phyloP scores from a whole-genome alignment of 1,284 basidiomycete genomes.

The Porogramme epimiltina region DNA sequence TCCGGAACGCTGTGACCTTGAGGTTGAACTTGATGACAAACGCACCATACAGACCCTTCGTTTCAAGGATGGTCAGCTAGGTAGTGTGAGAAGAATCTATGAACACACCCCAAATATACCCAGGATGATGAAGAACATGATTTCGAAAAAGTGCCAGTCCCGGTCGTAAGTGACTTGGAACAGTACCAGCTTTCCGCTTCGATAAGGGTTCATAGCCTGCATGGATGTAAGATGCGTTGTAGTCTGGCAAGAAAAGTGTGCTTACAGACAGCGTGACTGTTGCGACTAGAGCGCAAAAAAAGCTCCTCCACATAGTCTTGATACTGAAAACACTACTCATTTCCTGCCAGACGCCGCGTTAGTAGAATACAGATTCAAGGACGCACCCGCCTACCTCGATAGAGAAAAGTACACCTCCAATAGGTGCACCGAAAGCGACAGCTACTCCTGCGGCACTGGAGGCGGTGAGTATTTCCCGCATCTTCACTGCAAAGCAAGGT shows the following conservation, averaged over 20 bases:
- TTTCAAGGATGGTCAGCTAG: not conserved
- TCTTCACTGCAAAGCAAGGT: conserved; percentile 69
- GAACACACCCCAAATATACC: conserved; percentile 89
- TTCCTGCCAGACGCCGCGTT: conserved; percentile 60
- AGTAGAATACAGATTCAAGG: not conserved
- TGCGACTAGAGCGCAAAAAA: conserved; percentile 95
- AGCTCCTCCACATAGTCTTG: conserved; percentile 98
- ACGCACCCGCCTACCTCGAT: conserved; percentile 69
- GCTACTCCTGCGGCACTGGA: conserved; percentile 97
- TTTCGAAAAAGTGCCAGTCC: conserved; percentile 99
- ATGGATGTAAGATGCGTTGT: not conserved
- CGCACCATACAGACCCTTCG: conserved; percentile 93
- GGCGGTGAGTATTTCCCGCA: conserved; percentile 94
- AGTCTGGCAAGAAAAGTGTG: conserved; percentile 15
- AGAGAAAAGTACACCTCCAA: conserved; percentile 95
- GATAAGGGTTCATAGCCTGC: conserved; percentile 88
- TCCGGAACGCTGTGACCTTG: conserved; percentile 91
- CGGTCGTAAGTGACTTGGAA: conserved; percentile 94
- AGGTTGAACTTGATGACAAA: conserved; percentile 98
- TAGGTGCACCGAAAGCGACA: conserved; percentile 95
- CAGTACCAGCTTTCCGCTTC: conserved; percentile 96
- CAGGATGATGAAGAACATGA: conserved; percentile 93
- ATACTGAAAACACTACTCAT: conserved; percentile 98
- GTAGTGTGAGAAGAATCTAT: not conserved
- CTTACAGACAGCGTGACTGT: conserved; percentile 94